Conservation (phyloP, 2,329 filamentous ascomycete genomes). For the Davidsoniella eucalypti region DNA sequence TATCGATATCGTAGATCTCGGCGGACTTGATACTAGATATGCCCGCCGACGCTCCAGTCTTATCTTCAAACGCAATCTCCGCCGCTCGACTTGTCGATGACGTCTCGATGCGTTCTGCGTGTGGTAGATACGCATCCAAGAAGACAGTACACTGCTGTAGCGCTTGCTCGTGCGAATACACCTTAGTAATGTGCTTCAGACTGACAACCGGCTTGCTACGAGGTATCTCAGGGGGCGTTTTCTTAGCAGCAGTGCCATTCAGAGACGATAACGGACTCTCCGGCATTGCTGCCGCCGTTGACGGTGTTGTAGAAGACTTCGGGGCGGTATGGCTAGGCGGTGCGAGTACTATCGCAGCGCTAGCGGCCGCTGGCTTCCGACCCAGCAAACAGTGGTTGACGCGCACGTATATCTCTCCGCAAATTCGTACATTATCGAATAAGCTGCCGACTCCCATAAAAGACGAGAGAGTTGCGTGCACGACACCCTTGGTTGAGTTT, state of each 20-base stretch:
- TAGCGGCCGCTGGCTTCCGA: conserved; percentile 17
- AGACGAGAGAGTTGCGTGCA: conserved; percentile 78
- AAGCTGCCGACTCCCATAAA: conserved; percentile 55
- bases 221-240: conserved; percentile 26
- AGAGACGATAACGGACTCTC: conserved; percentile 8
- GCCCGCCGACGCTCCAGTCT: conserved; percentile 49
- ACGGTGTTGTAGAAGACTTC: background rate
- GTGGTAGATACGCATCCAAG: conserved; percentile 50
- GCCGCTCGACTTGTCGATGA: conserved; percentile 76
- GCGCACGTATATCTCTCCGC: conserved; percentile 69
- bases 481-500: conserved; percentile 87
- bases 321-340: background rate
- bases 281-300: background rate
- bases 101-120: conserved; percentile 66
- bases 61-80: conserved; percentile 50
- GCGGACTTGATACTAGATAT: conserved; percentile 65
- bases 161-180: conserved; percentile 91
- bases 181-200: conserved; percentile 48
- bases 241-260: conserved; percentile 21
- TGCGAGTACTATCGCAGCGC: conserved; percentile 7
- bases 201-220: conserved; percentile 30
- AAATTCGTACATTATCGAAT: conserved; percentile 57
- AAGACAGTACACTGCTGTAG: conserved; percentile 81
- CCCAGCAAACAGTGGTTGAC: conserved; percentile 82
- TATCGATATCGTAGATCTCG: conserved; percentile 45